Percentiles rank a stretch among this genome's conserved stretches.
These are phyloP conservation scores for Cryptococcus floricola DNA, from an alignment of 1,284 basidiomycete genomes.

Conservation along the genomic window DNA sequence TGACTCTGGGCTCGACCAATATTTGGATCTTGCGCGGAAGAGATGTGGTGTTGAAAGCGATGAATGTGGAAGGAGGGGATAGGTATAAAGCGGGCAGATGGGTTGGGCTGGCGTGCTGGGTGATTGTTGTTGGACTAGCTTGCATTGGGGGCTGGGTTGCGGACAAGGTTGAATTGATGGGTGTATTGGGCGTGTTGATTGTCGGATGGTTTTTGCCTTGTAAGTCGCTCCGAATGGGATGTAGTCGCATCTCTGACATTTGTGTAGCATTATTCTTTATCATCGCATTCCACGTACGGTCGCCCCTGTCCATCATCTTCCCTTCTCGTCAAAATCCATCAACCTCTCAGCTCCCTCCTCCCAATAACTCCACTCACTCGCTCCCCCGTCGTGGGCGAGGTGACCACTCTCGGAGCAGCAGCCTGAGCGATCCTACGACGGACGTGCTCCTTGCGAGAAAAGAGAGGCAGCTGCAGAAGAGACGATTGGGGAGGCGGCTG, in stretches of 20 bases:
- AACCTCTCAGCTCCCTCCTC: background rate
- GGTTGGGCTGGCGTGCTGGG: constrained; percentile 45
- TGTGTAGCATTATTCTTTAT: constrained; percentile 50
- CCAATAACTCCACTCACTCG: background rate
- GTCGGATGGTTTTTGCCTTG: constrained; percentile 50
- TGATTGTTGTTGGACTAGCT: constrained; percentile 30
- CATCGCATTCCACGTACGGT: constrained; percentile 50
- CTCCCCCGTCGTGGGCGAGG: background rate
- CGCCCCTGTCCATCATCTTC: constrained; percentile 50
- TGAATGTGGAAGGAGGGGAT: constrained; percentile 41
- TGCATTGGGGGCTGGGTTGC: constrained; percentile 40
- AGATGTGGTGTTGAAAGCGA: constrained; percentile 36
- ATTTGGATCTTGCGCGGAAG: constrained; percentile 45
- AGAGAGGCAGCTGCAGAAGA: constrained; percentile 49
- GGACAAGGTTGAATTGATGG: constrained; percentile 44
- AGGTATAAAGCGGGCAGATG: constrained; percentile 38
- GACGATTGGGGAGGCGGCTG: constrained; percentile 44
- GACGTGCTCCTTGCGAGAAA: constrained; percentile 49
- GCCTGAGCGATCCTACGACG: constrained; percentile 35
- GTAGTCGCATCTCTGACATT: background rate
- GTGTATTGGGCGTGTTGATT: constrained; percentile 40
- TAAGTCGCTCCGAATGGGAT: constrained; percentile 18
- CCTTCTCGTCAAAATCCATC: constrained; percentile 22
- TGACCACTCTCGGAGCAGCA: constrained; percentile 27
- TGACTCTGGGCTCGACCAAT: constrained; percentile 36